phyloP scores from a whole-genome alignment of 2,329 filamentous ascomycete species.

The Grosmannia huntii region DNA sequence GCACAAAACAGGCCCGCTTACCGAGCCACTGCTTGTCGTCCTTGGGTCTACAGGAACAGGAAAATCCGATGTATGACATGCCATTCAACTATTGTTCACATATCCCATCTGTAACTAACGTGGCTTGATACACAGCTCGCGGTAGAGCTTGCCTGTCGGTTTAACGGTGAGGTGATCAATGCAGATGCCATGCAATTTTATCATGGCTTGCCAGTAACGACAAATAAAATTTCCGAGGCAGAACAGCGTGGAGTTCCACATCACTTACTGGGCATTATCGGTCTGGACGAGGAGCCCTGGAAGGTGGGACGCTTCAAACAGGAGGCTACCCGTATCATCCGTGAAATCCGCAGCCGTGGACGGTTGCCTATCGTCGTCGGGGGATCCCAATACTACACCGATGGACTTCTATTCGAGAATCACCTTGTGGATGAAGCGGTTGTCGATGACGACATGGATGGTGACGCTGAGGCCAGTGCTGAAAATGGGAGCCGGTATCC shows the following conservation, averaged over 20 bases:
- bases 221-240: slow-evolving; percentile 70
- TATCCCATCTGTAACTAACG: background rate
- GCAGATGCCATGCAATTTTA: slow-evolving; percentile 98
- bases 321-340: slow-evolving; percentile 55
- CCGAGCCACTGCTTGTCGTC: slow-evolving; percentile 60
- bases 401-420: slow-evolving; percentile 74
- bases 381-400: slow-evolving; percentile 91
- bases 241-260: slow-evolving; percentile 76
- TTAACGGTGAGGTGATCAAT: slow-evolving; percentile 92
- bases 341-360: slow-evolving; percentile 64
- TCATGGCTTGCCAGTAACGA: slow-evolving; percentile 79
- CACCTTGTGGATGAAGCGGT: slow-evolving; percentile 37
- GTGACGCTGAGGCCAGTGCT: background rate
- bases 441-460: background rate
- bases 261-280: slow-evolving; percentile 72
- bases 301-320: slow-evolving; percentile 64
- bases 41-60: slow-evolving; percentile 87
- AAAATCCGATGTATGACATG: slow-evolving; percentile 63
- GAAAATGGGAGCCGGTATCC: slow-evolving; percentile 37
- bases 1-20: slow-evolving; percentile 22
- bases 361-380: slow-evolving; percentile 84
- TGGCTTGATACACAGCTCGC: slow-evolving; percentile 52
- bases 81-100: background rate
- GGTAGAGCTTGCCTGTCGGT: slow-evolving; percentile 69
- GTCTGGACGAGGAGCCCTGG: slow-evolving; percentile 69